Conservation (phyloP, 345 rosid species). For the Hirschfeldia incana region DNA sequence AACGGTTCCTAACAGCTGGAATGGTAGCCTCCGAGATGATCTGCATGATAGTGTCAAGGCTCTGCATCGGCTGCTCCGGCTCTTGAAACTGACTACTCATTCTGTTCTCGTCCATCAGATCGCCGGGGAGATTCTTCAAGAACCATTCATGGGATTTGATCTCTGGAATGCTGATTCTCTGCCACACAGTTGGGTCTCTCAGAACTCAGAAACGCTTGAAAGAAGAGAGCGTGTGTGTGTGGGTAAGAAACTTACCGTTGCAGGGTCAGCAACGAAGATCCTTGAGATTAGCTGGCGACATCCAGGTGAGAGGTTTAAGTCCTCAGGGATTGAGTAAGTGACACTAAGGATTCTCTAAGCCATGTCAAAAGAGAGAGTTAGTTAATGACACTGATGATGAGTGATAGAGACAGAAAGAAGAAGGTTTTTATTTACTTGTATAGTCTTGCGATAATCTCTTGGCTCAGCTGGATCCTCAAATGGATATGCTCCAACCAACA, state of each 20-base stretch:
- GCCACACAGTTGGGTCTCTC: conserved; percentile 31
- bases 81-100: conserved; percentile 68
- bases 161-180: conserved; percentile 88
- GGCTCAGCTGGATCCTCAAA: conserved; percentile 96
- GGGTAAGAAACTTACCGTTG: conserved; percentile 26
- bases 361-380: not conserved
- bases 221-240: not conserved
- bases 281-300: conserved; percentile 41
- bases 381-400: not conserved
- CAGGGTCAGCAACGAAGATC: conserved; percentile 40
- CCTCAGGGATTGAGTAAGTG: conserved; percentile 41
- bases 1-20: conserved; percentile 60
- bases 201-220: not conserved
- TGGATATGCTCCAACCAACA: conserved; percentile 97
- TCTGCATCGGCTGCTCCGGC: conserved; percentile 87
- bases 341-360: conserved; percentile 41
- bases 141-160: conserved; percentile 80
- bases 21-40: conserved; percentile 88
- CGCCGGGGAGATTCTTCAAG: conserved; percentile 82
- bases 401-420: not conserved
- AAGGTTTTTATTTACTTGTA: conserved; percentile 51
- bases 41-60: conserved; percentile 84
- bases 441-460: conserved; percentile 77
- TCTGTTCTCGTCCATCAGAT: conserved; percentile 61
- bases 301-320: conserved; percentile 35